Percentiles rank a stretch among this genome's conserved stretches.
Conservation (phyloP, 306 rosid genomes). For the Myrica gale region DNA sequence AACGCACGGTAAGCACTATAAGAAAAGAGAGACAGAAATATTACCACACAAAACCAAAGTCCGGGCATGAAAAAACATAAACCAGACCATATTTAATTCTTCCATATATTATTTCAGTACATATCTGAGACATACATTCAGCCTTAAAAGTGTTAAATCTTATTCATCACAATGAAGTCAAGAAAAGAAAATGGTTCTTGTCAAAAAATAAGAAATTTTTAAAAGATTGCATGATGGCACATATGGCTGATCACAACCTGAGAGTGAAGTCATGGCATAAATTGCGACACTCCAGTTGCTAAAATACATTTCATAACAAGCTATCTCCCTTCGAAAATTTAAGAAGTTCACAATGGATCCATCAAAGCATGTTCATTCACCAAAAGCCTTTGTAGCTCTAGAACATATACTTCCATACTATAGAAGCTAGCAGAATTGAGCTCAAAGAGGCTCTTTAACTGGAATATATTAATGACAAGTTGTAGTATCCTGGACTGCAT, state of each 20-base stretch:
- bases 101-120: not conserved
- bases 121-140: not conserved
- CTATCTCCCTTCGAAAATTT: not conserved
- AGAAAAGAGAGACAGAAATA: not conserved
- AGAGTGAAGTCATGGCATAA: not conserved
- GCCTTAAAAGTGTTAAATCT: no score
- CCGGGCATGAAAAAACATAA: not conserved
- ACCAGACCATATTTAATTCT: not conserved
- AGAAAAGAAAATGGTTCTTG: no score
- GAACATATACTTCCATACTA: not conserved
- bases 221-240: no score
- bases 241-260: not conserved
- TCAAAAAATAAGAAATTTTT: no score
- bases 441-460: not conserved
- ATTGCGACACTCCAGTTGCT: not conserved
- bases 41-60: not conserved
- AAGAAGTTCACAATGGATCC: not conserved
- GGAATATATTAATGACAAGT: not conserved
- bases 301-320: not conserved
- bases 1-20: constrained; percentile 35
- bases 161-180: no score
- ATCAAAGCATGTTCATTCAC: not conserved
- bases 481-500: not conserved
- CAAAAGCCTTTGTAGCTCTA: not conserved
- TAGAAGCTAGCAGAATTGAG: not conserved